These are phyloP conservation scores for Caryopteris hybrid DNA, from an alignment of 305 asterid species.

Conservation along the genomic window DNA sequence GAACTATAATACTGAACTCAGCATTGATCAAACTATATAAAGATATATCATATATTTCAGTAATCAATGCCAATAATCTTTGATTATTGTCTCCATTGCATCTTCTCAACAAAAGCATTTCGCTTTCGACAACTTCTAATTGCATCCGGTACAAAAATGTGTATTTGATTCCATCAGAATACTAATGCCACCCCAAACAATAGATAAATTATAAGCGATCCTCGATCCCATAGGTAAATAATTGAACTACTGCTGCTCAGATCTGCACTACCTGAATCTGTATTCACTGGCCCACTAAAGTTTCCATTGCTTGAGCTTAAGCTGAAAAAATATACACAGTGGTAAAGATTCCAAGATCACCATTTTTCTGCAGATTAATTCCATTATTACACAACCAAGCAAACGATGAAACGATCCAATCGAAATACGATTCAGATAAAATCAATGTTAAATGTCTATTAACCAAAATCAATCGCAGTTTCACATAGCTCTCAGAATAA, in stretches of 20 bases:
- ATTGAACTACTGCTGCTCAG: slow-evolving; percentile 29
- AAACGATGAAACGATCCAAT: too few species aligned
- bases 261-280: slow-evolving; percentile 28
- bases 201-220: slow-evolving; percentile 19
- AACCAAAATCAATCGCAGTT: background rate
- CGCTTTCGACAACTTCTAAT: slow-evolving; percentile 9
- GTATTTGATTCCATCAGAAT: slow-evolving; percentile 15
- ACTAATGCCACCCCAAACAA: slow-evolving; percentile 20
- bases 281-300: slow-evolving; percentile 28
- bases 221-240: slow-evolving; percentile 11
- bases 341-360: background rate
- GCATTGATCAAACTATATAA: slow-evolving; percentile 3
- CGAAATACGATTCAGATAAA: too few species aligned
- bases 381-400: background rate
- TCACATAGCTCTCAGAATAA: background rate
- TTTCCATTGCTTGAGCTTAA: slow-evolving; percentile 31
- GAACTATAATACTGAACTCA: too few species aligned
- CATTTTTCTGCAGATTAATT: too few species aligned
- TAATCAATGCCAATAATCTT: background rate
- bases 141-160: slow-evolving; percentile 22
- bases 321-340: slow-evolving; percentile 34
- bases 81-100: background rate
- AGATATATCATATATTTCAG: slow-evolving; percentile 5
- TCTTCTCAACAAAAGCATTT: slow-evolving; percentile 11
- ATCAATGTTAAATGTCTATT: background rate